These are phyloP conservation scores for Brassica nigra DNA, from an alignment of 345 rosid genomes.

Conservation along the genomic window DNA sequence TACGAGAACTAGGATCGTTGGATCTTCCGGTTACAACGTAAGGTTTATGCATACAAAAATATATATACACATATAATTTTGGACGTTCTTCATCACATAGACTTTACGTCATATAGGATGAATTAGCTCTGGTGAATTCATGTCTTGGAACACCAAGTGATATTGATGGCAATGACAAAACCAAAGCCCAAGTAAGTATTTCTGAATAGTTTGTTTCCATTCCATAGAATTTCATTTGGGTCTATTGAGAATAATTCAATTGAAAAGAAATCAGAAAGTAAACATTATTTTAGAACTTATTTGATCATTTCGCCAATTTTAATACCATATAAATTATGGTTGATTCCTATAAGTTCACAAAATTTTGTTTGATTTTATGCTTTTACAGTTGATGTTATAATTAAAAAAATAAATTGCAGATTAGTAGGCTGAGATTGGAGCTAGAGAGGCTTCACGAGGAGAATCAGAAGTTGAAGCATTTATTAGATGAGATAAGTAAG, in stretches of 20 bases:
- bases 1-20: slow-evolving; percentile 40
- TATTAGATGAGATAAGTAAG: slow-evolving; percentile 63
- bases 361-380: neutral
- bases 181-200: slow-evolving; percentile 54
- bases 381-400: neutral
- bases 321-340: neutral
- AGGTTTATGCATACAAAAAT: slow-evolving; percentile 32
- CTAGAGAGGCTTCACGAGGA: slow-evolving; percentile 64
- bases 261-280: neutral
- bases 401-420: slow-evolving; percentile 38
- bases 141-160: slow-evolving; percentile 45
- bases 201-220: neutral
- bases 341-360: neutral
- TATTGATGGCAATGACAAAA: slow-evolving; percentile 39
- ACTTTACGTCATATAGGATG: slow-evolving; percentile 46
- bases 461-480: slow-evolving; percentile 60
- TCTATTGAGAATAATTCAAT: neutral
- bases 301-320: neutral
- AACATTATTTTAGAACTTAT: neutral
- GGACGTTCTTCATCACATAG: neutral
- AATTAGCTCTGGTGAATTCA: slow-evolving; percentile 53
- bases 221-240: neutral
- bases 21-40: slow-evolving; percentile 57
- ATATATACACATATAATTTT: neutral
- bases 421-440: slow-evolving; percentile 50